These are phyloP conservation scores for Fusarium sp. DNA, from an alignment of 2,329 filamentous ascomycete genomes.

Conservation along the genomic window DNA sequence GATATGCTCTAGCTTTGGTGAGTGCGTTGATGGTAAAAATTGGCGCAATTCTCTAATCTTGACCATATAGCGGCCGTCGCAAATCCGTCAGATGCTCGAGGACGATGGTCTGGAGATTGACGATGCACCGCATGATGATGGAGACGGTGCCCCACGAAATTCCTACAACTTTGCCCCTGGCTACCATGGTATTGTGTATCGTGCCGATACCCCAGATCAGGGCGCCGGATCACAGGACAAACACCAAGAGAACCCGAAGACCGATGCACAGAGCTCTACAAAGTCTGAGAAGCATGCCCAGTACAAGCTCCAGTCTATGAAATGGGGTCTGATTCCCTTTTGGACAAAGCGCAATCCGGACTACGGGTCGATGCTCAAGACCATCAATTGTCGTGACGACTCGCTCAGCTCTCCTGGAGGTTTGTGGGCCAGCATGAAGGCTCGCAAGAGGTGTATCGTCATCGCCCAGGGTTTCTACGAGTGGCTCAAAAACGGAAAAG, in stretches of 20 bases:
- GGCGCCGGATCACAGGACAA: constrained; percentile 63
- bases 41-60: background rate
- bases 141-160: constrained; percentile 72
- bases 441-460: constrained; percentile 88
- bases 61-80: constrained; percentile 77
- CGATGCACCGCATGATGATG: constrained; percentile 80
- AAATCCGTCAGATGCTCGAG: constrained; percentile 81
- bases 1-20: constrained; percentile 57
- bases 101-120: constrained; percentile 81
- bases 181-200: constrained; percentile 87
- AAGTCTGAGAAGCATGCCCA: constrained; percentile 55
- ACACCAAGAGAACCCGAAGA: constrained; percentile 8
- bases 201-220: constrained; percentile 77
- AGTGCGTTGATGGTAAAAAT: background rate
- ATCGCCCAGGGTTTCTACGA: constrained; percentile 96
- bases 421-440: constrained; percentile 95
- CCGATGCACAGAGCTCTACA: background rate
- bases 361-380: constrained; percentile 84
- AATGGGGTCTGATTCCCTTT: constrained; percentile 94
- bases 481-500: constrained; percentile 86
- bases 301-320: constrained; percentile 93
- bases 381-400: constrained; percentile 96
- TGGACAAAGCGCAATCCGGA: constrained; percentile 91
- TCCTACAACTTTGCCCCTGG: constrained; percentile 96
- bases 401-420: constrained; percentile 82